These are phyloP conservation scores for Piper longum DNA, from an alignment of 164 flowering plant species.

Conservation along the genomic window DNA sequence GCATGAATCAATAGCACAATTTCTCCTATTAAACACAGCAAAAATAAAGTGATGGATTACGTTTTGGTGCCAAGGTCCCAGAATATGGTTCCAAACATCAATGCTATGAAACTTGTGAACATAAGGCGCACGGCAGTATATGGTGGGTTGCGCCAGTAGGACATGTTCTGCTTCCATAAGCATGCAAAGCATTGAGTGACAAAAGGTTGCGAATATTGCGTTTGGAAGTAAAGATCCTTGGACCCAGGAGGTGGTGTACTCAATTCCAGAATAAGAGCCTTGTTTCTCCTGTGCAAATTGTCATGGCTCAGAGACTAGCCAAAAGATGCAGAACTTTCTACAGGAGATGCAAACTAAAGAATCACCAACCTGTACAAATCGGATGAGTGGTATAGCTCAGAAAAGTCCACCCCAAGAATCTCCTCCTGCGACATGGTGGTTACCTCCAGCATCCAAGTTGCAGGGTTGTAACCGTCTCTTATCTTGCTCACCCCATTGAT, in stretches of 20 bases:
- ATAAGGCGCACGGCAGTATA: conserved; percentile 39
- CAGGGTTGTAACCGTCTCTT: conserved; percentile 31
- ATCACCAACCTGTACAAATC: conserved; percentile 18
- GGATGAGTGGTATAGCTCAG: conserved; percentile 22
- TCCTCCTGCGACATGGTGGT: conserved; percentile 23
- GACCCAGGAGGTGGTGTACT: conserved; percentile 28
- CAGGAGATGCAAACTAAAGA: not conserved
- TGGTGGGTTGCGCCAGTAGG: conserved; percentile 45
- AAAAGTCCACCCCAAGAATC: conserved; percentile 17
- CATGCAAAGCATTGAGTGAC: conserved; percentile 36
- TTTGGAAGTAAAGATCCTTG: conserved; percentile 30
- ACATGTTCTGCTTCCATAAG: conserved; percentile 38
- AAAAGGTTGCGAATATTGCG: conserved; percentile 34
- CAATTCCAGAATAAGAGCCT: conserved; percentile 28
- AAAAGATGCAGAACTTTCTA: not conserved
- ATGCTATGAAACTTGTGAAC: conserved; percentile 33
- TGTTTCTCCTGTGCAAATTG: conserved; percentile 33
- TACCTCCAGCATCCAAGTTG: conserved; percentile 45
- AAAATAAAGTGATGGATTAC: conserved; percentile 5
- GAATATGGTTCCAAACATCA: conserved; percentile 39
- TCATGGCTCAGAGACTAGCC: not conserved
- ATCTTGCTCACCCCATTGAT: conserved; percentile 25
- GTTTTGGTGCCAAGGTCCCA: conserved; percentile 28
- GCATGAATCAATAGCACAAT: too few species aligned
- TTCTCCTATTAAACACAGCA: not conserved